Evolutionary conservation across 1,284 basidiomycete species (phyloP), one percentile per base, ranked within the genome.

Genomic region (Coniferiporia weirii): DNA sequence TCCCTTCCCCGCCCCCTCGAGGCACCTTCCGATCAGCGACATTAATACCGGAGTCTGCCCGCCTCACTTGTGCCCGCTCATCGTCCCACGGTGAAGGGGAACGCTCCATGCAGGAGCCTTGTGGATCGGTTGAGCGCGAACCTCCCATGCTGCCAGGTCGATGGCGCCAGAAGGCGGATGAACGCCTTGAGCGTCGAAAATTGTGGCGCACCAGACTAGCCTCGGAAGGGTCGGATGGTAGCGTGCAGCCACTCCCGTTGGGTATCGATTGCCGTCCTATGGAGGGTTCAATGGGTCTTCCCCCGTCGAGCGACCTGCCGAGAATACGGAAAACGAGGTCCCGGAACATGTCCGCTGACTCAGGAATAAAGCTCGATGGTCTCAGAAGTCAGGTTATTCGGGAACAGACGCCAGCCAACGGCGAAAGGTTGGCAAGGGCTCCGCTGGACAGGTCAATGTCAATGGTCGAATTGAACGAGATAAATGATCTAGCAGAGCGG

Each of bases 261-360:
- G 54, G 48, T 7, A 53, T 59, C 17, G 58, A 59, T 44, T 59
- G 58, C 36, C 52, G 58, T 13, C 58, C 58, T 10, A 19, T 59
- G 53, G 52, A 55, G 36, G 46, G 52, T 32, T 59, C 58, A 1
- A 47, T 54, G 34, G 20, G n/a, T 47, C 19, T 54, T n/a, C 48
- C 59, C 19, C 54, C 48, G 17, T 4, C 22, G 10, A n/a, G 10
- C n/a, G 54, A 51, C 40, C 4, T 44, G 7, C 48, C 32, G 1
- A 56, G 35, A 12, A 15, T 43, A 2, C 15, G 7, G 17, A 12
- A 13, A 19, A 2, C 17, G 13, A 53, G 27, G 7, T n/a, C 20
- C 13, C 22, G 20, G 34, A 20, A 47, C 6, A 12, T 10, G 4
- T 36, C 44, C 13, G 43, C 34, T 10, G 54, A 12, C 6, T 35